These are phyloP conservation scores for Musa balbisiana DNA, from an alignment of 202 grass and related monocot species.

Conservation along the genomic window DNA sequence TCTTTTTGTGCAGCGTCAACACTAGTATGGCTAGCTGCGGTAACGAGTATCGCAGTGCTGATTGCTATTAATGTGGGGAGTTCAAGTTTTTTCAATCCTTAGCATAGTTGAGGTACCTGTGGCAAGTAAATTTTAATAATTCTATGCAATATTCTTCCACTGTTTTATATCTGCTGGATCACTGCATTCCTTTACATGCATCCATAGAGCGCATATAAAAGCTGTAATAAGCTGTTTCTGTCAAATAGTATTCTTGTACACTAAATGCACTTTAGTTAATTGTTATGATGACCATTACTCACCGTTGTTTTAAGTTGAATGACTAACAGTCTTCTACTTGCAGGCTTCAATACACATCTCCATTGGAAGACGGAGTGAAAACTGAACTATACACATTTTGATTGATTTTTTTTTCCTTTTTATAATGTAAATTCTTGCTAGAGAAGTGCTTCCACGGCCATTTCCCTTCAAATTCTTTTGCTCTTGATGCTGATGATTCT, in stretches of 20 bases:
- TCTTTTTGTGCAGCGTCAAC: conserved; percentile 42
- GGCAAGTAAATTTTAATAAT: background rate
- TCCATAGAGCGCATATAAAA: no score
- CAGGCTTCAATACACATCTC: background rate
- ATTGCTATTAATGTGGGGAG: conserved; percentile 59
- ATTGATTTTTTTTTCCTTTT: background rate
- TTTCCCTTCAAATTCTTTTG: conserved; percentile 2
- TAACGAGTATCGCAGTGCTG: conserved; percentile 56
- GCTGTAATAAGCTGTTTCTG: no score
- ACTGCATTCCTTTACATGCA: no score
- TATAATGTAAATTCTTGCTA: conserved; percentile 4
- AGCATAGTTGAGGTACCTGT: background rate
- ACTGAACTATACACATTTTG: background rate
- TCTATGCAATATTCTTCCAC: background rate
- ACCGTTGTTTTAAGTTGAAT: no score
- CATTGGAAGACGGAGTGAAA: background rate
- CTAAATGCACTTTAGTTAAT: no score
- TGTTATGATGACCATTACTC: no score
- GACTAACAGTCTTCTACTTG: background rate
- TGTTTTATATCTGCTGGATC: no score
- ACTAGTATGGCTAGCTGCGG: conserved; percentile 71
- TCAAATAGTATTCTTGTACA: no score
- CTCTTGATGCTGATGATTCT: background rate
- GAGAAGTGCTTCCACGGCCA: background rate
- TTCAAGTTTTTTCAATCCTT: conserved; percentile 81